These are phyloP conservation scores for Rhizoclosmatium sp. DNA, from an alignment of 192 early-diverging fungal genomes.

Conservation along the genomic window DNA sequence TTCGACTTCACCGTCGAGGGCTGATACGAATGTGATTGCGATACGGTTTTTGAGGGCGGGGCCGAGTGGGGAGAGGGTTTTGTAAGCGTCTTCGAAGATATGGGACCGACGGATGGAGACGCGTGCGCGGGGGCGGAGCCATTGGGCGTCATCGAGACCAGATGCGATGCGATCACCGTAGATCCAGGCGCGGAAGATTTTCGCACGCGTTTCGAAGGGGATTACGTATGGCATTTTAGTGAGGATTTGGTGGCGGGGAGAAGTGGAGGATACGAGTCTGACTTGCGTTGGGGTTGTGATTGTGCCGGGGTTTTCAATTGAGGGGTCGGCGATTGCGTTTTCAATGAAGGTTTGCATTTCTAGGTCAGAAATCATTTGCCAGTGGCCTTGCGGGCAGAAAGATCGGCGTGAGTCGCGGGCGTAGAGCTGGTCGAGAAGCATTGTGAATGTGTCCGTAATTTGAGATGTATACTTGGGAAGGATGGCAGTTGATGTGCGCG, in stretches of 20 bases:
- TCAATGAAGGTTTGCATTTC: slow-evolving; percentile 67
- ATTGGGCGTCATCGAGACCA: slow-evolving; percentile 39
- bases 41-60: slow-evolving; percentile 77
- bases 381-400: slow-evolving; percentile 73
- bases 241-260: slow-evolving; percentile 70
- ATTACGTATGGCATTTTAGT: slow-evolving; percentile 90
- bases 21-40: slow-evolving; percentile 85
- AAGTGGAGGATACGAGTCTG: slow-evolving; percentile 26
- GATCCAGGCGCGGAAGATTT: slow-evolving; percentile 83
- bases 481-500: neutral
- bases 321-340: slow-evolving; percentile 57
- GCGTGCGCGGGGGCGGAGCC: slow-evolving; percentile 43
- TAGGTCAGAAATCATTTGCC: slow-evolving; percentile 67
- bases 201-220: slow-evolving; percentile 87
- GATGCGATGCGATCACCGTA: slow-evolving; percentile 66
- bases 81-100: slow-evolving; percentile 92
- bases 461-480: slow-evolving; percentile 9
- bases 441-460: slow-evolving; percentile 52
- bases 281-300: neutral
- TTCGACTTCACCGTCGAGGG: slow-evolving; percentile 78
- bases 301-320: neutral
- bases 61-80: slow-evolving; percentile 70
- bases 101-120: slow-evolving; percentile 74
- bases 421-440: slow-evolving; percentile 77
- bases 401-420: slow-evolving; percentile 74